phyloP scores from a whole-genome alignment of 202 grass and related monocot genomes.

The Hordeum pubiflorum region DNA sequence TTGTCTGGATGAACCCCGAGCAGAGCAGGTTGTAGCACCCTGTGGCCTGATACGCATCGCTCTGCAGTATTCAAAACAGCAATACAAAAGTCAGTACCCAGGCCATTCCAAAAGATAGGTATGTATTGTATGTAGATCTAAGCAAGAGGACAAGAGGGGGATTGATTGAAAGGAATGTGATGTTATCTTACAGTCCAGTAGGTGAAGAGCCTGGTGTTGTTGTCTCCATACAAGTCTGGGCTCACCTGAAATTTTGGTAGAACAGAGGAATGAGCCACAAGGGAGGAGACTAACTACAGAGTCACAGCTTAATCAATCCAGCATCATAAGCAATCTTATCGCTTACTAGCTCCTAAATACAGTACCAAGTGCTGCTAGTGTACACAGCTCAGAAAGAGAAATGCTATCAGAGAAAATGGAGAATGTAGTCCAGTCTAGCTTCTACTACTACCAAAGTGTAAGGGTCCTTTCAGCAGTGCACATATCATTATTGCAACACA shows the following conservation, averaged over 20 bases:
- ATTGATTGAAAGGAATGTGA: constrained; percentile 34
- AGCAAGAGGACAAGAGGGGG: constrained; percentile 22
- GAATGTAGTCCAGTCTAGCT: constrained; percentile 13
- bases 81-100: constrained; percentile 26
- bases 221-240: constrained; percentile 85
- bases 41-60: constrained; percentile 87
- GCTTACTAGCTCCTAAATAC: constrained; percentile 14
- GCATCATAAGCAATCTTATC: neutral
- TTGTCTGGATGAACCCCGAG: constrained; percentile 93
- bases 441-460: constrained; percentile 19
- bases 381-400: constrained; percentile 8
- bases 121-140: constrained; percentile 22
- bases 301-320: constrained; percentile 1
- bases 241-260: constrained; percentile 64
- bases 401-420: neutral
- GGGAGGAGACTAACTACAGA: neutral
- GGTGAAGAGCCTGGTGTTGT: constrained; percentile 89
- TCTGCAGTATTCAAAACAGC: constrained; percentile 46
- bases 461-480: constrained; percentile 17
- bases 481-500: constrained; percentile 41
- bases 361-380: neutral
- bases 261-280: constrained; percentile 18
- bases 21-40: constrained; percentile 93
- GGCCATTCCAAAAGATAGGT: neutral
- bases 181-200: constrained; percentile 84